These are phyloP conservation scores for Phytophthora boehmeriae DNA, from an alignment of 352 stramenopile genomes.

Conservation along the genomic window DNA sequence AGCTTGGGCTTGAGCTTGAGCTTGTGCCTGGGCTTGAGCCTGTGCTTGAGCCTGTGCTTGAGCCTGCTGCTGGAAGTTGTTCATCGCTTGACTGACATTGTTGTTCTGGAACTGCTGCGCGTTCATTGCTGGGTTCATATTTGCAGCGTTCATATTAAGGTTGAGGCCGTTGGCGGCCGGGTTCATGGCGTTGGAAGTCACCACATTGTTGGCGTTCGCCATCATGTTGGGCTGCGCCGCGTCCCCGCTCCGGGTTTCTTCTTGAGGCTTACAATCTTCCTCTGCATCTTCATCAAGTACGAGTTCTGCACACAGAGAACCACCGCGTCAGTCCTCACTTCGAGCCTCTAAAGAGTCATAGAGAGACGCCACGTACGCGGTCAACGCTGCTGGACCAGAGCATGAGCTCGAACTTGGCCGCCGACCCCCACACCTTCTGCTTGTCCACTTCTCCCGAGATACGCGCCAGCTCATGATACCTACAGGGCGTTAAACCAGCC, in stretches of 20 bases:
- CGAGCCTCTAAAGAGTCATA: slow-evolving; percentile 2
- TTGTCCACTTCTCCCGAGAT: slow-evolving; percentile 85
- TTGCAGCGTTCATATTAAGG: slow-evolving; percentile 44
- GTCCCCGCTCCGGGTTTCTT: slow-evolving; percentile 62
- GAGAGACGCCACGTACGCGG: slow-evolving; percentile 39
- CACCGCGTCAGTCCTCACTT: too few species aligned
- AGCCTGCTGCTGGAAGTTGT: slow-evolving; percentile 59
- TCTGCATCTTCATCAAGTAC: slow-evolving; percentile 86
- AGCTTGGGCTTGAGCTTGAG: slow-evolving; percentile 27
- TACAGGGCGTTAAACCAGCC: slow-evolving; percentile 15
- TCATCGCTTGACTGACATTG: slow-evolving; percentile 51
- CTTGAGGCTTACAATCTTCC: slow-evolving; percentile 83
- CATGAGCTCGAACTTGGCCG: slow-evolving; percentile 89
- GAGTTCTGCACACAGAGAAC: slow-evolving; percentile 47
- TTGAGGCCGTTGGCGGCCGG: slow-evolving; percentile 34
- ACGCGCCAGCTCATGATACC: slow-evolving; percentile 85
- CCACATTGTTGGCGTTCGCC: slow-evolving; percentile 33
- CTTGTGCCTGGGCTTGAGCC: slow-evolving; percentile 33
- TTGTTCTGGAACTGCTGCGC: slow-evolving; percentile 47
- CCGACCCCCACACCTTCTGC: slow-evolving; percentile 86
- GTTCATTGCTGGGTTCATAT: slow-evolving; percentile 40
- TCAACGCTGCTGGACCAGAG: slow-evolving; percentile 81
- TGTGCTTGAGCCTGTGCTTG: slow-evolving; percentile 36
- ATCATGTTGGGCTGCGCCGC: slow-evolving; percentile 39
- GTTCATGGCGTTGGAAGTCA: slow-evolving; percentile 36